Evolutionary conservation across 139 green algal species (phyloP).

Genomic region (Picochlorum sp.): DNA sequence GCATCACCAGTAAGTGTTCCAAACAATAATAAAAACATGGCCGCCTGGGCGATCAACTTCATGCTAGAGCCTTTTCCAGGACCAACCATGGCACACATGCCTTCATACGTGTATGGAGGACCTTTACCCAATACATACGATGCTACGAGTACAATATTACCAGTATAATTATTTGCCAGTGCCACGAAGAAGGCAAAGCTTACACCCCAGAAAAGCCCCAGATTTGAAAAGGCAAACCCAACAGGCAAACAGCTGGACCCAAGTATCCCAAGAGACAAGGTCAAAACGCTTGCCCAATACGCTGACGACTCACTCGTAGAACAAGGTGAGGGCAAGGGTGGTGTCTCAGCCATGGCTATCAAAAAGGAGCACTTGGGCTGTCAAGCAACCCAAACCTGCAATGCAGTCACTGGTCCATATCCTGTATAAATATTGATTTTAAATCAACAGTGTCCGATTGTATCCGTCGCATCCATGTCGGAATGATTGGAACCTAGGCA

Average conservation of each 20-base stretch:
- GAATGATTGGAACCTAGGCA: too few relatives aligned
- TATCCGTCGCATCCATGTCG: too few relatives aligned
- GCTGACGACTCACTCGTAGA: too few relatives aligned
- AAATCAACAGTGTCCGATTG: too few relatives aligned
- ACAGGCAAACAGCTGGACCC: constrained; percentile 62
- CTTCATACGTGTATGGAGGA: constrained; percentile 49
- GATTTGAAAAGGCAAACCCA: constrained; percentile 61
- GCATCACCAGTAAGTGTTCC: constrained; percentile 67
- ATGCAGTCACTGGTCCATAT: too few relatives aligned
- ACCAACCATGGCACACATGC: constrained; percentile 20
- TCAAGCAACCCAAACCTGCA: too few relatives aligned
- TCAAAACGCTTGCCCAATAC: constrained; percentile 17
- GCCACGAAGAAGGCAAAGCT: constrained; percentile 47
- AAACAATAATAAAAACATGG: constrained; percentile 65
- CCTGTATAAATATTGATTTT: too few relatives aligned
- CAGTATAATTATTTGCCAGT: constrained; percentile 50
- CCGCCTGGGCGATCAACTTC: constrained; percentile 35
- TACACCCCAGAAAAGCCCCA: constrained; percentile 46
- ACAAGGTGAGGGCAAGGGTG: too few relatives aligned
- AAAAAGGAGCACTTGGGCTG: neutral
- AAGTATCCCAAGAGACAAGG: constrained; percentile 39
- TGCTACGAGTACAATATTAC: constrained; percentile 50
- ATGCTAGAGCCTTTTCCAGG: neutral
- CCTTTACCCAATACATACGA: constrained; percentile 28
- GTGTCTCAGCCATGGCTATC: neutral